phyloP scores from a whole-genome alignment of 2,329 filamentous ascomycete genomes.

The Aspergillus texensis region DNA sequence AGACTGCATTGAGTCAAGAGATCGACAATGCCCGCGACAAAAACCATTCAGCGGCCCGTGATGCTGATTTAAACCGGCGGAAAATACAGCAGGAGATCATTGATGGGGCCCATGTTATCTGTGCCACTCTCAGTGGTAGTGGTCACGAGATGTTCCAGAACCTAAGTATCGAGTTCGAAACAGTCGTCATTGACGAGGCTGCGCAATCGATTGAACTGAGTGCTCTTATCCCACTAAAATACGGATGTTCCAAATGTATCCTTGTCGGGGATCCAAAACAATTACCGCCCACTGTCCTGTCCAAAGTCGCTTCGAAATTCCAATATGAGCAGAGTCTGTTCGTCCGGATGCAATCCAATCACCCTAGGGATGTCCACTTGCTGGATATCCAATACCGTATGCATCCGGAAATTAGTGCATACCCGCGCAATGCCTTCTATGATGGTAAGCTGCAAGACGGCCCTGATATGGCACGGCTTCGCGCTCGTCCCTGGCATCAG shows the following conservation, averaged over 20 bases:
- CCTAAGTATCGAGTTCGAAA: constrained; percentile 94
- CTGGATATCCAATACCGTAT: constrained; percentile 99
- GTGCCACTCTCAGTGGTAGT: constrained; percentile 90
- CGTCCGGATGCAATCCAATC: constrained; percentile 95
- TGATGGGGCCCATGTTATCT: constrained; percentile 87
- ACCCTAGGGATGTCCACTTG: constrained; percentile 83
- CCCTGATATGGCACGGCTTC: constrained; percentile 74
- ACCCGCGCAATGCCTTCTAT: constrained; percentile 91
- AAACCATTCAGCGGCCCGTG: constrained; percentile 77
- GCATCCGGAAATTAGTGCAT: constrained; percentile 94
- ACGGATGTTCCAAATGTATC: constrained; percentile 94
- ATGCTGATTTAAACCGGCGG: constrained; percentile 81
- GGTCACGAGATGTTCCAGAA: constrained; percentile 98
- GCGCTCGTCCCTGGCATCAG: constrained; percentile 81
- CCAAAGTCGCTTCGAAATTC: constrained; percentile 86
- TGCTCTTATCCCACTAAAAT: constrained; percentile 94
- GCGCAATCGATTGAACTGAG: constrained; percentile 98
- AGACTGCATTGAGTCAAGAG: constrained; percentile 73
- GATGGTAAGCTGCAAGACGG: constrained; percentile 85
- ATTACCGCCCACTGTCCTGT: constrained; percentile 91
- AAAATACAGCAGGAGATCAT: constrained; percentile 89
- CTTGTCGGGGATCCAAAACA: constrained; percentile 98
- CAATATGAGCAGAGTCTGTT: constrained; percentile 98
- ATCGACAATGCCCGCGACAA: constrained; percentile 88
- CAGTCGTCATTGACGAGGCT: constrained; percentile 96